Evolutionary conservation across 768 basidiomycete species (phyloP).

Genomic region (Phaffia australis): DNA sequence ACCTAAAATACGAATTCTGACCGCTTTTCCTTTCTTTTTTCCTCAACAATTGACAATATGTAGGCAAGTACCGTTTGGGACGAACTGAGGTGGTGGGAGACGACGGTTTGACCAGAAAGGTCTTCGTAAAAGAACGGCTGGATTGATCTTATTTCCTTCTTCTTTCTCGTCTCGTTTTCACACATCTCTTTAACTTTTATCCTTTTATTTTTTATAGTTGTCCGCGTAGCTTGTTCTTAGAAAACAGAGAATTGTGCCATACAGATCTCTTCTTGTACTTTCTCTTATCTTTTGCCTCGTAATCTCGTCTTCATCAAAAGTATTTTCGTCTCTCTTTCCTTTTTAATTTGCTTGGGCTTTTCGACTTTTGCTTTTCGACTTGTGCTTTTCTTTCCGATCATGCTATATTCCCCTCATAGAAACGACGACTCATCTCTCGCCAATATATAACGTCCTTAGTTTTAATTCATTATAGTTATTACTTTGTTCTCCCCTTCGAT

Average conservation of each 20-base stretch:
- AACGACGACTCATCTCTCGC: no score
- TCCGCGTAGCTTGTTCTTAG: background rate
- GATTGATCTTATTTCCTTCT: background rate
- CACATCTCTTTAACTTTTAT: background rate
- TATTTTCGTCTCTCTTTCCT: conserved; percentile 2
- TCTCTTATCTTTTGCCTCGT: background rate
- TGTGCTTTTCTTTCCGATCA: background rate
- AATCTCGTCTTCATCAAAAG: background rate
- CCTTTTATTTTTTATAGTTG: background rate
- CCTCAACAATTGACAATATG: background rate
- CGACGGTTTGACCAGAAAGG: conserved; percentile 15
- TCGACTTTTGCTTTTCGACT: background rate
- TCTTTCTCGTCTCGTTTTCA: background rate
- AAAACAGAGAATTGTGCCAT: background rate
- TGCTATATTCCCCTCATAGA: background rate
- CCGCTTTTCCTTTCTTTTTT: no score
- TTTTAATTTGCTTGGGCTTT: background rate
- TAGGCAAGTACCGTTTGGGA: conserved; percentile 12
- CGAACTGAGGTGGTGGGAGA: conserved; percentile 8
- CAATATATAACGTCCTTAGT: no score
- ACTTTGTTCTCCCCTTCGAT: no score
- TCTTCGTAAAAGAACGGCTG: conserved; percentile 7
- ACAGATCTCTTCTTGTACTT: background rate
- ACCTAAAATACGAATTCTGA: no score
- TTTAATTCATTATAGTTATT: no score